A percentile compares a stretch with the other conserved stretches of the same genome.
Evolutionary conservation across 108 stramenopile genomes (phyloP).

Genomic region (Cylindrotheca fusiformis): DNA sequence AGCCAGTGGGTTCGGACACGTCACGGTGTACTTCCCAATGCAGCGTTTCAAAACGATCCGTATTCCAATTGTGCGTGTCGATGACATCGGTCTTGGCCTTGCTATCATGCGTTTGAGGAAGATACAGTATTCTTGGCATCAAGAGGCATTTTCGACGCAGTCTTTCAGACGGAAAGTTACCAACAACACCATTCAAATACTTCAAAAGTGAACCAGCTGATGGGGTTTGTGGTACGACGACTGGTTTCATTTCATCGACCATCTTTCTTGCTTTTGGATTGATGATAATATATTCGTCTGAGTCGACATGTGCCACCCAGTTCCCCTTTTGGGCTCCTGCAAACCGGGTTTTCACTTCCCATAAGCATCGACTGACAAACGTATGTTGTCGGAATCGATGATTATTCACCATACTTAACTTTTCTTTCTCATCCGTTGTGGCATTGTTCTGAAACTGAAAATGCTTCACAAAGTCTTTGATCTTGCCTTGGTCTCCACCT

Average conservation of each 20-base stretch:
- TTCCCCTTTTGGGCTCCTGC: conserved; percentile 18
- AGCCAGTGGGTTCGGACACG: conserved; percentile 14
- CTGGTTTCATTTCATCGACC: too few relatives aligned
- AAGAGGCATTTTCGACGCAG: conserved; percentile 19
- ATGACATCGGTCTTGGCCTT: too few relatives aligned
- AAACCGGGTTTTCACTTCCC: conserved; percentile 5
- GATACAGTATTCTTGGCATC: conserved; percentile 29
- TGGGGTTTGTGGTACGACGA: too few relatives aligned
- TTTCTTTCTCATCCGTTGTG: conserved; percentile 5
- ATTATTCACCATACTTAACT: conserved; percentile 8
- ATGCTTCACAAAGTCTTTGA: too few relatives aligned
- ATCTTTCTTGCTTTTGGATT: conserved; percentile 10
- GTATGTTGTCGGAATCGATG: conserved; percentile 40
- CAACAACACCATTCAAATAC: conserved; percentile 3
- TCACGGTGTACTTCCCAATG: conserved; percentile 38
- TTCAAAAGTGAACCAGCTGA: too few relatives aligned
- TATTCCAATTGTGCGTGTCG: too few relatives aligned
- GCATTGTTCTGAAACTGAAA: conserved; percentile 5
- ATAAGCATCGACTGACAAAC: conserved; percentile 25
- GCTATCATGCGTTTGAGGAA: conserved; percentile 2
- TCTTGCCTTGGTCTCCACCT: not conserved
- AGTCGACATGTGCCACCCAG: conserved; percentile 61
- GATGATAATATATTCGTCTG: conserved; percentile 58
- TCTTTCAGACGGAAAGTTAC: conserved; percentile 16
- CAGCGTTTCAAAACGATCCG: conserved; percentile 28